Evolutionary conservation across 345 rosid species (phyloP).

Genomic region (Hibiscus tridactylites): DNA sequence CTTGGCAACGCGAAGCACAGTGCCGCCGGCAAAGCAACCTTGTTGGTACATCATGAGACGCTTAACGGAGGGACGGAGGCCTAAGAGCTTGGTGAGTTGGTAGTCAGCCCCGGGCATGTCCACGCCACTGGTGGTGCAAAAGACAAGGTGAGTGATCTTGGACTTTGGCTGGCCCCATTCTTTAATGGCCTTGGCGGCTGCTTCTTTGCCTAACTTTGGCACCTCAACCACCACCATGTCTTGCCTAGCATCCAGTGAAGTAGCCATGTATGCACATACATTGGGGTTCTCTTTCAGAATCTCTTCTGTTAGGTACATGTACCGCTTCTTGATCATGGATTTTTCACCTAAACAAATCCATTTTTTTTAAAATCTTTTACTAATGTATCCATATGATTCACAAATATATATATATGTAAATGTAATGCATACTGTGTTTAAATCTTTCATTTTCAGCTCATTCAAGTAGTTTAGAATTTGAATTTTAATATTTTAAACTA

Average conservation of each 20-base stretch:
- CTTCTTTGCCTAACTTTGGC: constrained; percentile 28
- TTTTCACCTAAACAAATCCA: constrained; percentile 19
- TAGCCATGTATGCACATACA: constrained; percentile 15
- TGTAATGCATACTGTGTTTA: no score
- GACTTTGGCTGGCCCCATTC: constrained; percentile 28
- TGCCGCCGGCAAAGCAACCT: constrained; percentile 17
- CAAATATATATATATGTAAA: no score
- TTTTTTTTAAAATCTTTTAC: no score
- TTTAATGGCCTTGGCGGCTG: constrained; percentile 24
- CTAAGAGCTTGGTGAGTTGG: constrained; percentile 31
- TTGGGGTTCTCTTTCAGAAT: constrained; percentile 4
- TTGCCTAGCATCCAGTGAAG: constrained; percentile 27
- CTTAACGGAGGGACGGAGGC: constrained; percentile 27
- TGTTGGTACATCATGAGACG: constrained; percentile 30
- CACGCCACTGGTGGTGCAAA: constrained; percentile 23
- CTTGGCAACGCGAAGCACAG: constrained; percentile 3
- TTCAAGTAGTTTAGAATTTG: no score
- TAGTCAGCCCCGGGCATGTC: constrained; percentile 37
- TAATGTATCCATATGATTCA: no score
- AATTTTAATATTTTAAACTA: no score
- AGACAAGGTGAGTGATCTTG: constrained; percentile 32
- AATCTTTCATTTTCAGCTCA: no score
- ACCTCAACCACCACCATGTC: constrained; percentile 18
- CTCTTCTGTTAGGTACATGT: constrained; percentile 8
- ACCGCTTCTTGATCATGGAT: constrained; percentile 22